Base-by-base conservation (phyloP, 139 green algal genomes). In the Micractinium sp. region DNA sequence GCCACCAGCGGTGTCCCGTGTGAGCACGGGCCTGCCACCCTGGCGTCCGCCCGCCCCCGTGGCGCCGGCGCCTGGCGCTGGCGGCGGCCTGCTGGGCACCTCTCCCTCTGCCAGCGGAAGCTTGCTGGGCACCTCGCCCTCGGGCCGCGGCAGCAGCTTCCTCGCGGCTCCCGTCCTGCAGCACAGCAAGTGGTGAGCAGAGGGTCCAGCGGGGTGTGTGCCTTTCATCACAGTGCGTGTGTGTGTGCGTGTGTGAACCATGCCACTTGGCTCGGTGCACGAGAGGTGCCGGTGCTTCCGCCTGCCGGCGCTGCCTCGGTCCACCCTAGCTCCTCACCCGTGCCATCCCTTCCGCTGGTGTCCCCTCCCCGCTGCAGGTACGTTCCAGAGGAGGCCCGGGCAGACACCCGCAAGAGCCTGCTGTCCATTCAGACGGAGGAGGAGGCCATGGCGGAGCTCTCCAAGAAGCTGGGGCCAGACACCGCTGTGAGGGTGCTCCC, bases 381-480 rank as follows among this genome's bases (percentile, higher is more conserved):
- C 71, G 66, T 93, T 20, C 82, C 87, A 1, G 90, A 93, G n/a
- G 87, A 93, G 82, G 71, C 47, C 35, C 60, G 66, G 0, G 61
- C 20, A 4, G 73, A 63, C 41, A 47, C 29, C 23, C 31, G 75
- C 23, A 89, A 92, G 75, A 85, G 87, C 5, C 60, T 94, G 53
- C n/a, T 22, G 38, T 33, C 35, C 66, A 94, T 94, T 22, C 91
- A 93, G 85, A 91, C 86, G 22, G 91, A 94, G 67, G 91, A 94
- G 76, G 29, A 35, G 33, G 92, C 69, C 3, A 61, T 92, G 33
- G 85, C 87, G 23, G 89, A 92, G 61, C 74, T 92, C 71, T 39
- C 66, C 36, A 87, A 67, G 66, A 23, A 71, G 31, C 47, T 56
- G 47, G 47, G 9, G 47, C 7, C 47, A 56, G 47, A 56, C 5